Conservation (phyloP, 164 flowering plant species). For the Litsea cubeba region DNA sequence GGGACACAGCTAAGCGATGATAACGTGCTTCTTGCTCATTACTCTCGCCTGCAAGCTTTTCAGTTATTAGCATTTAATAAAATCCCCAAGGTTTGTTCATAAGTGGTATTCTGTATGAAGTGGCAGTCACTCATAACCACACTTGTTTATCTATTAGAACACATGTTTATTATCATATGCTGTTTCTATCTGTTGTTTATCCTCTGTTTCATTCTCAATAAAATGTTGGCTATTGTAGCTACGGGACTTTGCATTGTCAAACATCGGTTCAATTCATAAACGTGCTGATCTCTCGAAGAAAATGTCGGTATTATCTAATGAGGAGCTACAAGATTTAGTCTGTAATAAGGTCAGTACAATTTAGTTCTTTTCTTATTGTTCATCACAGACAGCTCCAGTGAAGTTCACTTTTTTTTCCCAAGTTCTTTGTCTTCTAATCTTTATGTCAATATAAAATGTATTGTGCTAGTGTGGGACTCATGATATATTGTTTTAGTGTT, state of each 20-base stretch:
- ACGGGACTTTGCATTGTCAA: constrained; percentile 78
- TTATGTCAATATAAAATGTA: background rate
- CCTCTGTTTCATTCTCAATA: background rate
- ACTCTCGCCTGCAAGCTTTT: constrained; percentile 77
- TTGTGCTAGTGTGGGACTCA: background rate
- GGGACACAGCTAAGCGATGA: constrained; percentile 90
- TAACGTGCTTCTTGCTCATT: constrained; percentile 81
- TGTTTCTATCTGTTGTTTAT: background rate
- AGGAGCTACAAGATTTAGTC: constrained; percentile 73
- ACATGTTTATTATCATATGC: background rate
- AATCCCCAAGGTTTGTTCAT: constrained; percentile 73
- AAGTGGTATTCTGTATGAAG: background rate
- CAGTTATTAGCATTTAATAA: constrained; percentile 87
- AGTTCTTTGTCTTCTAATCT: background rate
- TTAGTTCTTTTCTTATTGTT: background rate
- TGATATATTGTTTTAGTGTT: background rate
- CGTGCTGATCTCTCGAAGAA: constrained; percentile 84
- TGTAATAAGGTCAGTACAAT: constrained; percentile 63
- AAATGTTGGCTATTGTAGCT: constrained; percentile 34
- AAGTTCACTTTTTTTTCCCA: background rate
- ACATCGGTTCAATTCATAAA: constrained; percentile 79
- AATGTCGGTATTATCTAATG: constrained; percentile 65
- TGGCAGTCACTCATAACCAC: background rate
- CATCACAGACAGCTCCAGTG: background rate
- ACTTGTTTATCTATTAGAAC: background rate